A percentile compares a stretch with the other conserved stretches of the same genome.
These are phyloP conservation scores for Onygena corvina DNA, from an alignment of 2,329 filamentous ascomycete genomes.

Conservation along the genomic window DNA sequence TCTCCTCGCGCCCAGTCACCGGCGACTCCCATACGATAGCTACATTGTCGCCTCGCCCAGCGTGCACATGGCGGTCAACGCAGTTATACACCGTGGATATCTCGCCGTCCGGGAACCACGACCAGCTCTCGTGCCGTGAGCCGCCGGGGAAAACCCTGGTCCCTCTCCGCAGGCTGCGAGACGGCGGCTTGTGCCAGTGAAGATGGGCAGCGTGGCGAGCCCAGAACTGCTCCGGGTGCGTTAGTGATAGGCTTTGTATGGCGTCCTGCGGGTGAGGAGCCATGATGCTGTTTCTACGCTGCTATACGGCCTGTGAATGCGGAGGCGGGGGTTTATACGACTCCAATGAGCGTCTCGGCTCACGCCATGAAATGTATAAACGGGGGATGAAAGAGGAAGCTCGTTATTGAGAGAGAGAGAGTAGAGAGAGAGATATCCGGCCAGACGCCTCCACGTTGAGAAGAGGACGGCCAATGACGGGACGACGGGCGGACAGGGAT, in stretches of 20 bases:
- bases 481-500: background rate
- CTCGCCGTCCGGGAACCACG: slow-evolving; percentile 80
- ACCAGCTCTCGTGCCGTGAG: slow-evolving; percentile 62
- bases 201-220: slow-evolving; percentile 59
- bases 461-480: slow-evolving; percentile 4
- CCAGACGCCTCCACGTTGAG: too few relatives aligned
- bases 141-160: slow-evolving; percentile 52
- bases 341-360: too few relatives aligned
- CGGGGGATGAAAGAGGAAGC: too few relatives aligned
- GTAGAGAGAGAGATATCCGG: too few relatives aligned
- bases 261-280: slow-evolving; percentile 34
- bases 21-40: slow-evolving; percentile 85
- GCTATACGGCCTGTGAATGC: too few relatives aligned
- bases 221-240: slow-evolving; percentile 65
- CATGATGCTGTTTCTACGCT: too few relatives aligned
- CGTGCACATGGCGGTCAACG: slow-evolving; percentile 73
- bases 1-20: slow-evolving; percentile 60
- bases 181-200: slow-evolving; percentile 68
- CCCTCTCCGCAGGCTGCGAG: slow-evolving; percentile 46
- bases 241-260: slow-evolving; percentile 48
- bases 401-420: too few relatives aligned
- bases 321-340: too few relatives aligned
- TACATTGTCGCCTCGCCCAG: slow-evolving; percentile 58
- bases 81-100: slow-evolving; percentile 90
- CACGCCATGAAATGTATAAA: too few relatives aligned